These are phyloP conservation scores for Kentomonas sorsogonicus DNA, from an alignment of 208 protist genomes.

Conservation along the genomic window DNA sequence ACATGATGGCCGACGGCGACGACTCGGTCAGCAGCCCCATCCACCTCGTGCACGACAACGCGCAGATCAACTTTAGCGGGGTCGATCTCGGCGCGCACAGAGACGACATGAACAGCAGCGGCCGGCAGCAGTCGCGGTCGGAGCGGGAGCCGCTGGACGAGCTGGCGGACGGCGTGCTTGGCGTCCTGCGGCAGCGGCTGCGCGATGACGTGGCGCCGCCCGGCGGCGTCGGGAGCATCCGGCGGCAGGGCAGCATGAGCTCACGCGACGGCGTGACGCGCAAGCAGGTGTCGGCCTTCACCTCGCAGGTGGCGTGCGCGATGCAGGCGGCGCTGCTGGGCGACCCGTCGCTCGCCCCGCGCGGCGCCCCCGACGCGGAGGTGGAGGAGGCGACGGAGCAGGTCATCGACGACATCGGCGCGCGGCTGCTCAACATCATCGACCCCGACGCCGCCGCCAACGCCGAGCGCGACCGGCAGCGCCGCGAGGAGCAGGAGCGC, in stretches of 20 bases:
- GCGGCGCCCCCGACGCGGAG: too few relatives aligned
- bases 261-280: too few relatives aligned
- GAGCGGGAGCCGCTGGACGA: not conserved
- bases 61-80: not conserved
- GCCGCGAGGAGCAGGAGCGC: not conserved
- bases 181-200: constrained; percentile 8
- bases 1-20: too few relatives aligned
- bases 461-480: not conserved
- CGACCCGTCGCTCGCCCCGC: too few relatives aligned
- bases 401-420: not conserved
- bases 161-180: constrained; percentile 6
- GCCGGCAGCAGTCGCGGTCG: not conserved
- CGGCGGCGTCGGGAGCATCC: not conserved
- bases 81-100: not conserved
- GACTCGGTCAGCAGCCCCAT: not conserved
- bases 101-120: not conserved
- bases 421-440: not conserved
- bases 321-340: too few relatives aligned
- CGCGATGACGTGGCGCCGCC: not conserved
- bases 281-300: too few relatives aligned
- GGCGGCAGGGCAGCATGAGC: not conserved
- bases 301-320: too few relatives aligned
- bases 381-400: too few relatives aligned
- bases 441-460: too few relatives aligned
- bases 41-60: not conserved